These are phyloP conservation scores for Rhizopogon vinicolor DNA, from an alignment of 768 basidiomycete species.

Conservation along the genomic window DNA sequence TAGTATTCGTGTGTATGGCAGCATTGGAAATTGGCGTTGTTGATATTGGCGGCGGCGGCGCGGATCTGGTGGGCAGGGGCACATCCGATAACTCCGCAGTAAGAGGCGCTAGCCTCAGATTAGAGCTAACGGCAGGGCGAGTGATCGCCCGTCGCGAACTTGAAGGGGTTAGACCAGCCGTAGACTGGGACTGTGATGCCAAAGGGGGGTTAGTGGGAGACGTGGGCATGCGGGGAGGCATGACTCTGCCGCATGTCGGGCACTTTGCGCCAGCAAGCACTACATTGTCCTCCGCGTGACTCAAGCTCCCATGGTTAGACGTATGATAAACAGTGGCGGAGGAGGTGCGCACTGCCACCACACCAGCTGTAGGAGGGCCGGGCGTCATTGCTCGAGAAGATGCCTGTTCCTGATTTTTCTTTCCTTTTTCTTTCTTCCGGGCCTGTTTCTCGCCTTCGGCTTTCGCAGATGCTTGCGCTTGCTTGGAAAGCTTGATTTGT, in stretches of 20 bases:
- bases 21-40: neutral
- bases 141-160: neutral
- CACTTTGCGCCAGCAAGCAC: neutral
- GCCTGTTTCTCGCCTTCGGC: neutral
- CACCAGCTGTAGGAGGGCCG: neutral
- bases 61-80: neutral
- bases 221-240: neutral
- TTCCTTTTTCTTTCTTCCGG: conserved; percentile 1
- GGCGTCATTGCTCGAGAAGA: neutral
- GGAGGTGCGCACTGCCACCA: neutral
- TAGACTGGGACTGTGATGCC: neutral
- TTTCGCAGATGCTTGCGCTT: conserved; percentile 11
- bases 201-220: neutral
- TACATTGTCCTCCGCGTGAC: neutral
- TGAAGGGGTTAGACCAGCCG: neutral
- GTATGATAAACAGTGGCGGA: conserved; percentile 4
- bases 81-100: neutral
- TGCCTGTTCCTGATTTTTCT: neutral
- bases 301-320: neutral
- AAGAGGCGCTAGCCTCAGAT: conserved; percentile 4
- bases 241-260: neutral
- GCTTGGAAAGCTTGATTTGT: conserved; percentile 14
- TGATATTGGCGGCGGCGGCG: neutral
- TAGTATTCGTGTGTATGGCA: too few relatives aligned
- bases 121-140: conserved; percentile 12